Evolutionary conservation across 73 alveolate genomes (phyloP), one percentile per base, ranked within the genome.

Genomic region (Stentor roeselii): DNA sequence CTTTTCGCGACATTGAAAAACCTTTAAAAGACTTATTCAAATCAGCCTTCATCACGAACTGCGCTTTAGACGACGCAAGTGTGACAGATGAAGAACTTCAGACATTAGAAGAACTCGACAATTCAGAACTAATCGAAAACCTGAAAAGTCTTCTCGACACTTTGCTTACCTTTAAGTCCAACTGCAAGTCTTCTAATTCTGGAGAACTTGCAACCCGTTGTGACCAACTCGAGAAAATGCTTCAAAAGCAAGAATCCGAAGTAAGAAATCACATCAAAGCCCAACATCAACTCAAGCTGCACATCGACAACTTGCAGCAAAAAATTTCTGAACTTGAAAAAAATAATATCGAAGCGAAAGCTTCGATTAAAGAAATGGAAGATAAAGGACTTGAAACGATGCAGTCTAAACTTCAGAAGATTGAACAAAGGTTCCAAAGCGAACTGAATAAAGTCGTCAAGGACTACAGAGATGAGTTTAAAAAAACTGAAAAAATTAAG

Each of bases 301-400:
- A 83, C 31, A 83, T 83, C 3, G 88, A 83, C 42, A 83, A 76
- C 76, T 83, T 40, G 36, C 88, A 83, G 82, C 32, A 67, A 32
- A 83, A 83, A 83, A 76, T 83, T 37, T 82, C 60, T 36, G 88
- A 83, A 40, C 41, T 83, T 15, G 88, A 83, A 60, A 92, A 86
- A 59, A n/a, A n/a, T n/a, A n/a, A n/a, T n/a, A n/a, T n/a, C n/a
- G n/a, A n/a, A n/a, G n/a, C n/a, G n/a, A n/a, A n/a, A n/a, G n/a
- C n/a, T n/a, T n/a, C n/a, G n/a, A n/a, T n/a, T n/a, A n/a, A n/a
- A n/a, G n/a, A n/a, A n/a, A n/a, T n/a, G n/a, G n/a, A n/a, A n/a
- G n/a, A n/a, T n/a, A n/a, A n/a, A n/a, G n/a, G n/a, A n/a, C n/a
- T n/a, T n/a, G n/a, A n/a, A n/a, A n/a, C n/a, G n/a, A n/a, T n/a